A percentile compares a stretch with the other conserved stretches of the same genome.
These are phyloP conservation scores for Pyrrhoderma noxium DNA, from an alignment of 1,284 basidiomycete species.

Conservation along the genomic window DNA sequence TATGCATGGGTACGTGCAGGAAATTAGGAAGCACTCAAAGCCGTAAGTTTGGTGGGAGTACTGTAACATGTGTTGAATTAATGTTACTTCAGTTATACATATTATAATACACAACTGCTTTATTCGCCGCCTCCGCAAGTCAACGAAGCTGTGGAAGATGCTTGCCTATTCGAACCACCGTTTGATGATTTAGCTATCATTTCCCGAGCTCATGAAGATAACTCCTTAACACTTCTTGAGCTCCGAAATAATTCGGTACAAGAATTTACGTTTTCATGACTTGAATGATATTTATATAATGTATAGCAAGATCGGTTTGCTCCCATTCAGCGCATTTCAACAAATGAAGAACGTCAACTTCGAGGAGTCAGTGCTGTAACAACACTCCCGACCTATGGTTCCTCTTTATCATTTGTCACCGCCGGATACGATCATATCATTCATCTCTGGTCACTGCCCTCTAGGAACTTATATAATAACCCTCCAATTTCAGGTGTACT, in stretches of 20 bases:
- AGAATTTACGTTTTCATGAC: background rate
- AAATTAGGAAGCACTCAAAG: conserved; percentile 22
- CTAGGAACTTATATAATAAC: conserved; percentile 17
- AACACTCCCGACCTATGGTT: conserved; percentile 23
- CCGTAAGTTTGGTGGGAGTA: conserved; percentile 17
- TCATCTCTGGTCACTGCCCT: conserved; percentile 37
- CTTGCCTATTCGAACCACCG: conserved; percentile 31
- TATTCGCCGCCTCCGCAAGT: conserved; percentile 1
- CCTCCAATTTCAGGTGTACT: conserved; percentile 28
- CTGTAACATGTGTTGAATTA: background rate
- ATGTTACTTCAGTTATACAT: conserved; percentile 1
- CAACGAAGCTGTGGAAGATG: conserved; percentile 34
- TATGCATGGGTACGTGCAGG: conserved; percentile 32
- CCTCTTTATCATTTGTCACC: conserved; percentile 37
- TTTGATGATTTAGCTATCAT: conserved; percentile 28
- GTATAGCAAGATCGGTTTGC: conserved; percentile 1
- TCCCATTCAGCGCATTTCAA: conserved; percentile 16
- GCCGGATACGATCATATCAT: conserved; percentile 45
- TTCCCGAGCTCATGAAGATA: conserved; percentile 32
- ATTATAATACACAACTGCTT: conserved; percentile 5
- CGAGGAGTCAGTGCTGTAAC: conserved; percentile 37
- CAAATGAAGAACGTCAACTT: conserved; percentile 24
- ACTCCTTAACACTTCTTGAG: conserved; percentile 29
- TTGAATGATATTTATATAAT: no score
- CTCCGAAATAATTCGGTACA: conserved; percentile 23